Evolutionary conservation across 164 flowering plant genomes (phyloP), one percentile per base, ranked within the genome.

Genomic region (Annona cherimola): DNA sequence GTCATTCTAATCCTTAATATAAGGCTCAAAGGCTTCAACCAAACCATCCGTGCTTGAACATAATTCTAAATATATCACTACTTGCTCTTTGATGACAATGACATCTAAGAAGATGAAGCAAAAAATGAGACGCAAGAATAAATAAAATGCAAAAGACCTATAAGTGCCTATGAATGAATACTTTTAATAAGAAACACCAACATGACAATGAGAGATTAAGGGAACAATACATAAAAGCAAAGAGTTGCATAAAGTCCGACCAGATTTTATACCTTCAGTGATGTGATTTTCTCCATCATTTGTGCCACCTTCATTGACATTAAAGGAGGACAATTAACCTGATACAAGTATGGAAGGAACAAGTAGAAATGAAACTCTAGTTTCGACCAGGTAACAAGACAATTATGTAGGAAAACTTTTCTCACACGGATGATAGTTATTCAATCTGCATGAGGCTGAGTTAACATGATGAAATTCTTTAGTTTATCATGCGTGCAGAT

Each of bases 211-310:
- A 9, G 14, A 50, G 14, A 50, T 50, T 9, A 11, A 50, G 57
- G 57, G 14, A 50, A 9, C 57, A 50, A 50, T 46, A 46, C 55
- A 50, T 39, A 64, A 62, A 64, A 64, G 8, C n/a, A 64, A 35
- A 35, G 5, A 64, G 67, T 14, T 64, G 67, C 3, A 64, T 4
- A 35, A 14, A 12, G 12, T 64, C 7, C 41, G 1, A 14, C 41
- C 41, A 12, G 43, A 9, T 64, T n/a, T 62, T 63, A 60, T 86
- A 95, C 99, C 97, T 90, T 95, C 78, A 95, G 73, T 63, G 90
- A 62, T 42, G 65, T 81, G 73, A 95, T 91, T 76, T 86, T 84
- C 81, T 85, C 87, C 69, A 95, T 74, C 86, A 84, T 20, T 18
- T 85, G 67, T 70, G 96, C 77, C 26, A 93, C 72, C 81, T 87